phyloP scores from a whole-genome alignment of 768 basidiomycete genomes.

The Pleurotus salmoneostramineus region DNA sequence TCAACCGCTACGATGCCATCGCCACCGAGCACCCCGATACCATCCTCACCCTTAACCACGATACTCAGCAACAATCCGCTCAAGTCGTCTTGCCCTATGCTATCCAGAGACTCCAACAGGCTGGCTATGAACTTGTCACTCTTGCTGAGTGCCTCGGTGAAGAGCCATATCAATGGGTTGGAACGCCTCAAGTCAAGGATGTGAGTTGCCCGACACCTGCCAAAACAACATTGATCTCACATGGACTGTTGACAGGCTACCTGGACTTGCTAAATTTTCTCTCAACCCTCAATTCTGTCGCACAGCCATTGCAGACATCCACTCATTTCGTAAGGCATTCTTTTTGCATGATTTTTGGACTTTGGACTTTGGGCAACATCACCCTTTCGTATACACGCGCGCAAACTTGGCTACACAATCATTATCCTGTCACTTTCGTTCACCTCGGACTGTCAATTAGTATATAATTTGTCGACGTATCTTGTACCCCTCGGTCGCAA shows the following conservation, averaged over 20 bases:
- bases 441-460: too few species aligned
- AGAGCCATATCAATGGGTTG: conserved; percentile 1
- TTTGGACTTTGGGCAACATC: too few species aligned
- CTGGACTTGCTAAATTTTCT: background rate
- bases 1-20: conserved; percentile 23
- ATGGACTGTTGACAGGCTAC: background rate
- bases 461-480: too few species aligned
- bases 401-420: too few species aligned
- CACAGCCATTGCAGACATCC: background rate
- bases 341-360: too few species aligned
- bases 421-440: too few species aligned
- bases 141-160: background rate
- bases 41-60: conserved; percentile 38
- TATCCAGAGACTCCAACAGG: background rate
- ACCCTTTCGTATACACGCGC: too few species aligned
- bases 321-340: too few species aligned
- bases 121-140: conserved; percentile 2
- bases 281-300: background rate
- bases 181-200: background rate
- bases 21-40: conserved; percentile 25
- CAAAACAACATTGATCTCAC: background rate
- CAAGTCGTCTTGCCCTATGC: conserved; percentile 17
- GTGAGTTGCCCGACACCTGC: background rate
- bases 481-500: too few species aligned
- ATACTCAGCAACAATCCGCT: conserved; percentile 20